phyloP scores from a whole-genome alignment of 192 early-diverging fungal species.

The Obelidium mucronatum region DNA sequence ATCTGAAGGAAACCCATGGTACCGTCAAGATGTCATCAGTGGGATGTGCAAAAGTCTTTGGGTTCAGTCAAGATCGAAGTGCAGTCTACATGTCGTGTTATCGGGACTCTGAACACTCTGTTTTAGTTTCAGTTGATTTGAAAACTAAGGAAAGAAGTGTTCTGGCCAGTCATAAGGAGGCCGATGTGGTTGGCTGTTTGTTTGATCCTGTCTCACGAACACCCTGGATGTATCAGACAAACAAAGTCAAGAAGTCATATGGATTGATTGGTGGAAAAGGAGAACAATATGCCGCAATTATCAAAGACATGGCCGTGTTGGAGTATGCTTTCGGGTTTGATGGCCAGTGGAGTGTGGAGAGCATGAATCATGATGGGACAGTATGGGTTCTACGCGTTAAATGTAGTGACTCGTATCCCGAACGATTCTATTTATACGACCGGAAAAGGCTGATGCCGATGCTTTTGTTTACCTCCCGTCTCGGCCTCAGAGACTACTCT shows the following conservation, averaged over 20 bases:
- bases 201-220: neutral
- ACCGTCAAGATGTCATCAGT: neutral
- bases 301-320: neutral
- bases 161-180: neutral
- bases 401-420: neutral
- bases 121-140: neutral
- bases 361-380: neutral
- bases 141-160: neutral
- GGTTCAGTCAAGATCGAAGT: neutral
- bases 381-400: neutral
- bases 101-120: neutral
- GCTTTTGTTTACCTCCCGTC: constrained; percentile 12
- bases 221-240: neutral
- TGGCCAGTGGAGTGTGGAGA: neutral
- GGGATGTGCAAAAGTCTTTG: neutral
- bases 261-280: neutral
- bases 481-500: constrained; percentile 10
- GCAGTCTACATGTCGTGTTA: neutral
- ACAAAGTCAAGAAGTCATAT: neutral
- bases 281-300: neutral
- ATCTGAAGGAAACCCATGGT: neutral
- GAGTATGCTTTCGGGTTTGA: neutral
- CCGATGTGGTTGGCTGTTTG: neutral
- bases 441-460: neutral
- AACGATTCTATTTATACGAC: neutral